A percentile compares a stretch with the other conserved stretches of the same genome.
These are phyloP conservation scores for Xerocomellus intermedius DNA, from an alignment of 768 basidiomycete genomes.

Conservation along the genomic window DNA sequence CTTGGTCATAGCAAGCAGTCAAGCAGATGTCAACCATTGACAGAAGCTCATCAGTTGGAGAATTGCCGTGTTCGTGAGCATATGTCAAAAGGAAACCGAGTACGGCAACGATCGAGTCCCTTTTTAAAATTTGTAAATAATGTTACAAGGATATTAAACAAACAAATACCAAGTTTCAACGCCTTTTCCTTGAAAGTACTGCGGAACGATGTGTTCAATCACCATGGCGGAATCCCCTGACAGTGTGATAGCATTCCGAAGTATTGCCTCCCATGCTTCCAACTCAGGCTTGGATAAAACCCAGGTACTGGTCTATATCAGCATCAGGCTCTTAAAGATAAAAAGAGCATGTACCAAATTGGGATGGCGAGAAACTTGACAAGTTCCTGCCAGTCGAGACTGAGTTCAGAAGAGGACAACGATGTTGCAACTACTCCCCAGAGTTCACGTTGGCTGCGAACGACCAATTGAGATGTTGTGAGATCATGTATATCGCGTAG, in stretches of 20 bases:
- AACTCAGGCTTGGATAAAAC: constrained; percentile 41
- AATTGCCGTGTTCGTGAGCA: constrained; percentile 2
- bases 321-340: background rate
- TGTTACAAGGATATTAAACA: background rate
- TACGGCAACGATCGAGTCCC: constrained; percentile 20
- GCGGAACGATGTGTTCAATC: constrained; percentile 13
- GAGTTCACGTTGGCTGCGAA: constrained; percentile 36
- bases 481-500: constrained; percentile 34
- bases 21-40: constrained; percentile 32
- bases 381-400: constrained; percentile 40
- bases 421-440: constrained; percentile 47
- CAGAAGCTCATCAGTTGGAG: constrained; percentile 26
- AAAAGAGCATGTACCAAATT: constrained; percentile 38
- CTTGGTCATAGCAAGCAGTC: constrained; percentile 33
- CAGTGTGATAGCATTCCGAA: constrained; percentile 32
- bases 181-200: constrained; percentile 13
- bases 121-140: constrained; percentile 15
- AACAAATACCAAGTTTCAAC: constrained; percentile 23
- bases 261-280: constrained; percentile 40
- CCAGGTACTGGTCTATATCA: constrained; percentile 40
- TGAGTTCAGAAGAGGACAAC: constrained; percentile 25
- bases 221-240: constrained; percentile 12
- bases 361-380: constrained; percentile 48
- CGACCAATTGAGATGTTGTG: constrained; percentile 23
- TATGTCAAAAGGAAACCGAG: constrained; percentile 18